phyloP scores from a whole-genome alignment of 1,139 yeast genomes.

The Protomyces lactucae-debilis region DNA sequence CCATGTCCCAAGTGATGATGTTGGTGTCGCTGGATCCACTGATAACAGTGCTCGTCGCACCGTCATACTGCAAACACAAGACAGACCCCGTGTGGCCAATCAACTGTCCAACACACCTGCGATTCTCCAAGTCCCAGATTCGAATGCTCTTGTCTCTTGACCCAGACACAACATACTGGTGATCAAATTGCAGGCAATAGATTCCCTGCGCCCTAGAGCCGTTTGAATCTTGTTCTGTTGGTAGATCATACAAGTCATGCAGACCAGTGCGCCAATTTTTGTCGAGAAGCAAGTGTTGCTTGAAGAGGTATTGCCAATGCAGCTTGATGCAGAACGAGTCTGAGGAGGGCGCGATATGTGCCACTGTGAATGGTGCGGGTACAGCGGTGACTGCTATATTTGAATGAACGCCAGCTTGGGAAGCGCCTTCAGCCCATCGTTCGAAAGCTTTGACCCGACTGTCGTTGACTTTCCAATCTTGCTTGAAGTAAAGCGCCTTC shows the following conservation, averaged over 20 bases:
- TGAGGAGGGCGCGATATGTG: slow-evolving; percentile 12
- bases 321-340: slow-evolving; percentile 12
- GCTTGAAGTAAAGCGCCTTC: slow-evolving; percentile 27
- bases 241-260: slow-evolving; percentile 16
- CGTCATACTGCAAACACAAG: slow-evolving; percentile 29
- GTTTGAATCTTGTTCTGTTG: slow-evolving; percentile 11
- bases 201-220: slow-evolving; percentile 25
- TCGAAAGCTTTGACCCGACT: slow-evolving; percentile 18
- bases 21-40: slow-evolving; percentile 38
- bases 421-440: slow-evolving; percentile 17
- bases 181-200: slow-evolving; percentile 32
- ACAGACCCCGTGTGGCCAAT: slow-evolving; percentile 29
- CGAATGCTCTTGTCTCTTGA: slow-evolving; percentile 26
- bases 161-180: slow-evolving; percentile 32
- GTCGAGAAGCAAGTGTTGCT: slow-evolving; percentile 26
- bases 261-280: slow-evolving; percentile 29
- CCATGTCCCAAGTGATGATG: slow-evolving; percentile 47
- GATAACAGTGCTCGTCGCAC: slow-evolving; percentile 28
- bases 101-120: slow-evolving; percentile 17
- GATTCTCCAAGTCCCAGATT: slow-evolving; percentile 29
- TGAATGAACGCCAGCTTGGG: background rate
- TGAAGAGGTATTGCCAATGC: slow-evolving; percentile 29
- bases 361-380: slow-evolving; percentile 6
- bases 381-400: background rate
- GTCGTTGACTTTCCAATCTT: slow-evolving; percentile 28